Evolutionary conservation across 306 rosid species (phyloP).

Genomic region (Crataegus laevigata): DNA sequence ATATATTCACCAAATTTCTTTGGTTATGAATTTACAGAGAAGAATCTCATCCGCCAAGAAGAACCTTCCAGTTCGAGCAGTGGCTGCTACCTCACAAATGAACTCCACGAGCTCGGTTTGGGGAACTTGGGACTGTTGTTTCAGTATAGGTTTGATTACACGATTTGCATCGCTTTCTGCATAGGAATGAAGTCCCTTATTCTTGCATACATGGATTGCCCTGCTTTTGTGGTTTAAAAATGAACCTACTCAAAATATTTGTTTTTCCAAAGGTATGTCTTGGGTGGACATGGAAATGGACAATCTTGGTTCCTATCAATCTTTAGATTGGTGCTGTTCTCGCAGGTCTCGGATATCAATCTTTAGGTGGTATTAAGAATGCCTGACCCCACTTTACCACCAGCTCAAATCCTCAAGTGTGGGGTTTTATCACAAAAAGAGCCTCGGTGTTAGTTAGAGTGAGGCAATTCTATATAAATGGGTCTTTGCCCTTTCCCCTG

Average conservation of each 20-base stretch:
- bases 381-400: too few species aligned
- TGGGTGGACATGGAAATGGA: constrained; percentile 22
- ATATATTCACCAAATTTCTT: too few species aligned
- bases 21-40: too few species aligned
- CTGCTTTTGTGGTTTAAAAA: not conserved
- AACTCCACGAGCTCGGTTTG: constrained; percentile 28
- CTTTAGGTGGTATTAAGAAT: constrained; percentile 57
- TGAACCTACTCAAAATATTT: not conserved
- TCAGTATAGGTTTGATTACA: constrained; percentile 61
- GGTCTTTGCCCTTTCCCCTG: too few species aligned
- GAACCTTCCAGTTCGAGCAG: too few species aligned
- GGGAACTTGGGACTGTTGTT: constrained; percentile 56
- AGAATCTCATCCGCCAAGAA: too few species aligned
- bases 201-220: not conserved
- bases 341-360: constrained; percentile 56
- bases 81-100: too few species aligned
- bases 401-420: too few species aligned
- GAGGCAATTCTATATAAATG: too few species aligned
- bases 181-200: not conserved
- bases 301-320: constrained; percentile 74
- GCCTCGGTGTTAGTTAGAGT: too few species aligned
- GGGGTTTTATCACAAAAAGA: too few species aligned
- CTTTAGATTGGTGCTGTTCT: constrained; percentile 15
- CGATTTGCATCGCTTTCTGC: not conserved
- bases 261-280: not conserved